phyloP scores from a whole-genome alignment of 352 stramenopile species.

The Globisporangium camurandrum region DNA sequence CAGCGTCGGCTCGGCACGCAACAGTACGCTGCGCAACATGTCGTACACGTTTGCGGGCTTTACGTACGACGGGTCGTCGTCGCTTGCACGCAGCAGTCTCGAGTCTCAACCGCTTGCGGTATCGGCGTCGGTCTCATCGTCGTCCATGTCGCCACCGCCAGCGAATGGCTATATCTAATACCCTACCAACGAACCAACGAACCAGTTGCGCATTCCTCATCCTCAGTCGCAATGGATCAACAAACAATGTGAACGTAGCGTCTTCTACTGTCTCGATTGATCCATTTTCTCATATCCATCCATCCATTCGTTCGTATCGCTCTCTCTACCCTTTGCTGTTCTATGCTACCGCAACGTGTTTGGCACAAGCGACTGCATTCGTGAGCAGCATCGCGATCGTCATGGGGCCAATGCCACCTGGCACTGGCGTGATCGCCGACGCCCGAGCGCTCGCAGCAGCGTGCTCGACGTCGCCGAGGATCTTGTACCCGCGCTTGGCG shows the following conservation, averaged over 20 bases:
- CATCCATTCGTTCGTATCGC: too few species aligned
- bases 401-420: constrained; percentile 97
- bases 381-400: constrained; percentile 93
- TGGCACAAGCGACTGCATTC: constrained; percentile 68
- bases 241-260: too few species aligned
- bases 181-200: too few species aligned
- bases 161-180: constrained; percentile 21
- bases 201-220: too few species aligned
- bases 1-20: constrained; percentile 30
- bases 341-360: constrained; percentile 23
- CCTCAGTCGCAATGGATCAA: constrained; percentile 7
- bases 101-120: constrained; percentile 13
- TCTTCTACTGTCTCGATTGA: too few species aligned
- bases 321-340: too few species aligned
- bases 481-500: constrained; percentile 82
- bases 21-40: constrained; percentile 68
- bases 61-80: constrained; percentile 70
- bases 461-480: constrained; percentile 97
- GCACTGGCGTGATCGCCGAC: constrained; percentile 96
- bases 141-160: too few species aligned
- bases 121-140: constrained; percentile 6
- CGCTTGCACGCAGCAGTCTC: constrained; percentile 34
- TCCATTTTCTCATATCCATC: too few species aligned
- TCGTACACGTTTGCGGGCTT: constrained; percentile 84
- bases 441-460: constrained; percentile 74